A percentile compares a stretch with the other conserved stretches of the same genome.
These are phyloP conservation scores for Ophiostoma quercus DNA, from an alignment of 2,329 filamentous ascomycete genomes.

Conservation along the genomic window DNA sequence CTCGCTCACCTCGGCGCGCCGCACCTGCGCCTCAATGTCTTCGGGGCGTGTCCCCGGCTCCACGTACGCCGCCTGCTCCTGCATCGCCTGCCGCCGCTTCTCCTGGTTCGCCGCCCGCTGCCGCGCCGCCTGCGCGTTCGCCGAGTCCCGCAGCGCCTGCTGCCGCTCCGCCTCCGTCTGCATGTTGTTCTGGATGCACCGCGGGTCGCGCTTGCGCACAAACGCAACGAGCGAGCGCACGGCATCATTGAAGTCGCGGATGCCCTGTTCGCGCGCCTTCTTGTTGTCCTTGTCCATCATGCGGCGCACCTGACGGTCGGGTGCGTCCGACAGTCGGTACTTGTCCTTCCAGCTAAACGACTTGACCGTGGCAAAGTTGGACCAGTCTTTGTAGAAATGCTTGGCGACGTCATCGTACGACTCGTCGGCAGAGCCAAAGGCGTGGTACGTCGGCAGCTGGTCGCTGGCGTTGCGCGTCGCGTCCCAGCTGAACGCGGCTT, in stretches of 20 bases:
- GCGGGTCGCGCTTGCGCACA: slow-evolving; percentile 83
- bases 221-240: slow-evolving; percentile 82
- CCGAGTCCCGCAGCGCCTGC: slow-evolving; percentile 67
- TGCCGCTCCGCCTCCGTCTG: slow-evolving; percentile 78
- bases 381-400: slow-evolving; percentile 77
- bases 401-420: slow-evolving; percentile 70
- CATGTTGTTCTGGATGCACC: slow-evolving; percentile 72
- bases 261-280: slow-evolving; percentile 72
- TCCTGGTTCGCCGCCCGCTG: slow-evolving; percentile 76
- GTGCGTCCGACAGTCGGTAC: slow-evolving; percentile 77
- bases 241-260: slow-evolving; percentile 86
- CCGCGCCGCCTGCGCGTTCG: slow-evolving; percentile 76
- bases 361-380: slow-evolving; percentile 75
- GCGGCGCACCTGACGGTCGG: slow-evolving; percentile 74
- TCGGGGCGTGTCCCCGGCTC: slow-evolving; percentile 37
- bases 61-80: slow-evolving; percentile 21
- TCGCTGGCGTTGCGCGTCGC: slow-evolving; percentile 43
- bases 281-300: slow-evolving; percentile 99
- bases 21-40: slow-evolving; percentile 37
- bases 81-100: slow-evolving; percentile 38
- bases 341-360: slow-evolving; percentile 85
- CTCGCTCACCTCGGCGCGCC: slow-evolving; percentile 63
- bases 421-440: slow-evolving; percentile 74
- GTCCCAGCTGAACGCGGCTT: slow-evolving; percentile 66
- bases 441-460: slow-evolving; percentile 54